Evolutionary conservation across 2,329 filamentous ascomycete genomes (phyloP), one percentile per base, ranked within the genome.

Genomic region (Botryosphaeria dothidea): DNA sequence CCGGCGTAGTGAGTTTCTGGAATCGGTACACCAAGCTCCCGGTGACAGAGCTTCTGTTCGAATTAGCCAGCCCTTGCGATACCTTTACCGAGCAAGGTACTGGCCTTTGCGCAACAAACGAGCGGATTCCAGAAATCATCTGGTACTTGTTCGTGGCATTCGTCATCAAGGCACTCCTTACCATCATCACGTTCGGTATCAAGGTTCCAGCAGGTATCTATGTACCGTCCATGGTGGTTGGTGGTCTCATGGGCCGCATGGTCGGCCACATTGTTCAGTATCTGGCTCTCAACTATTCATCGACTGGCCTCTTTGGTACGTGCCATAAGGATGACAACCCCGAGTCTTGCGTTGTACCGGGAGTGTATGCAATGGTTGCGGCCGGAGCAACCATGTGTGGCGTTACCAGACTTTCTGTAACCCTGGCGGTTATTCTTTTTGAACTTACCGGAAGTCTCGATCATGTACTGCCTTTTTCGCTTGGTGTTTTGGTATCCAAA

Each of bases 351-450:
- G 92, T 99, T 54, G 93, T 96, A 54, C 95, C 95, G 0, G 95
- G 95, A n/a, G 92, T 98, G 0, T 99, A 99, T 75, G 95, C 93
- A 1, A 85, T 99, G 66, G 92, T 97, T 65, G 94, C 93, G 17
- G 95, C 95, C 48, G 95, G 95, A 17, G 93, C 95, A 1, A 97
- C 94, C 34, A 98, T 99, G 95, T 98, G 94, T 70, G 95, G 95
- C 57, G 95, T 98, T 2, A 99, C 95, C 1, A 87, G 95, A 57
- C 80, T 99, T 1, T 97, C 93, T 0, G 92, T 99, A 23, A 98
- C 95, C 0, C 83, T 99, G 8, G 93, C 93, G 0, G 93, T 98
- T 72, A 98, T 99, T 67, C 82, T 98, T 0, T 98, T 99, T 71
- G 95, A 99, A 77, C 83, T 99, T 38, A 99, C 95, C 0, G 95